phyloP scores from a whole-genome alignment of 345 rosid genomes.

The Eucalyptus sp. region DNA sequence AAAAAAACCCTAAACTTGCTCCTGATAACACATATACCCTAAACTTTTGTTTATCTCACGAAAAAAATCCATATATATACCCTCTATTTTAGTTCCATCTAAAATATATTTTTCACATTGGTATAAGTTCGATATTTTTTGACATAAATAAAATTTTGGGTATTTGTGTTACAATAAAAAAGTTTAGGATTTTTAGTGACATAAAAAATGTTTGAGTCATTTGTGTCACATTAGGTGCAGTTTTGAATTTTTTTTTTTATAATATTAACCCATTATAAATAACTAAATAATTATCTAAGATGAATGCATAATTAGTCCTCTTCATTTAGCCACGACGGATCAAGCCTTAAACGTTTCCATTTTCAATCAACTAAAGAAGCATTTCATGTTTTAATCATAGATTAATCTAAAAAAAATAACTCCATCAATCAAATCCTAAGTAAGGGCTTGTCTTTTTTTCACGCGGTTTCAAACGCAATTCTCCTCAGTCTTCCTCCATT shows the following conservation, averaged over 20 bases:
- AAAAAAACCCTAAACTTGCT: too few species aligned
- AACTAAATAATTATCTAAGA: background rate
- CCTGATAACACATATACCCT: background rate
- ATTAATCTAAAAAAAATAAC: background rate
- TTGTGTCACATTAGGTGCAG: background rate
- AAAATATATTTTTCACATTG: background rate
- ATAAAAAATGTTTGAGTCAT: background rate
- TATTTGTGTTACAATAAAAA: too few species aligned
- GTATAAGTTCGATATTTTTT: too few species aligned
- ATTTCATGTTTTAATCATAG: background rate
- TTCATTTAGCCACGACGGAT: background rate
- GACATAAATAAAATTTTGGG: background rate
- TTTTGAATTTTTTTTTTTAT: too few species aligned
- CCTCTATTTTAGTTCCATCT: background rate
- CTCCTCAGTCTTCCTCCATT: background rate
- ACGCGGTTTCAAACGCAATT: background rate
- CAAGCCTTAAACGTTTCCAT: background rate
- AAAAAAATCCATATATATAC: too few species aligned
- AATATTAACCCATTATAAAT: background rate
- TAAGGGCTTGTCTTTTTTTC: rapidly evolving
- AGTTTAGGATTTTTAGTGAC: too few species aligned
- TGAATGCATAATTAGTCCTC: background rate
- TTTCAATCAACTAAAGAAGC: background rate
- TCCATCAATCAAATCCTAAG: background rate
- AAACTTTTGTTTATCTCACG: too few species aligned